Conservation (phyloP, 2,329 filamentous ascomycete species). For the Aspergillus intermedius region DNA sequence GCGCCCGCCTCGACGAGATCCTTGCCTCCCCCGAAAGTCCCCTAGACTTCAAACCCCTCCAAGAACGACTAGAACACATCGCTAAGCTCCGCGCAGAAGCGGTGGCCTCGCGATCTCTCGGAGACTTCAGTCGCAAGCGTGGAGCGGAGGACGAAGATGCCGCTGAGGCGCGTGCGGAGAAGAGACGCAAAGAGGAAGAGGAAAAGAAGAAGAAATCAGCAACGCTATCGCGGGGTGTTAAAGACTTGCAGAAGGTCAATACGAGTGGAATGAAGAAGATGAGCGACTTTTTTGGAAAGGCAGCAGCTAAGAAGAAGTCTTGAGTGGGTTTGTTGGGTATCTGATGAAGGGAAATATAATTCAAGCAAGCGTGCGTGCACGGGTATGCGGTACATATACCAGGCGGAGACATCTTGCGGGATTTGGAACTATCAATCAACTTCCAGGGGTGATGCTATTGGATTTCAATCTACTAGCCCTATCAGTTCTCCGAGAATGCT, state of each 20-base stretch:
- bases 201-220: slow-evolving; percentile 81
- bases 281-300: slow-evolving; percentile 84
- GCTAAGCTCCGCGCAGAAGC: slow-evolving; percentile 65
- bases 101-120: slow-evolving; percentile 56
- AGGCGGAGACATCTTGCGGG: too few relatives aligned
- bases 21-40: slow-evolving; percentile 35
- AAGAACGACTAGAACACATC: slow-evolving; percentile 62
- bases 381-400: too few relatives aligned
- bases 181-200: slow-evolving; percentile 79
- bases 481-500: too few relatives aligned
- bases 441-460: not conserved
- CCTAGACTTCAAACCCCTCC: slow-evolving; percentile 64
- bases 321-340: slow-evolving; percentile 9
- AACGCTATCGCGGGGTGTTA: slow-evolving; percentile 66
- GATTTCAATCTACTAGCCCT: too few relatives aligned
- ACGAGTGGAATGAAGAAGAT: slow-evolving; percentile 94
- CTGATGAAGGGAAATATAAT: too few relatives aligned
- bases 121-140: slow-evolving; percentile 40
- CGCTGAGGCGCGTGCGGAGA: slow-evolving; percentile 57
- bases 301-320: slow-evolving; percentile 29
- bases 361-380: too few relatives aligned
- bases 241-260: slow-evolving; percentile 81
- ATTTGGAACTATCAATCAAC: not conserved
- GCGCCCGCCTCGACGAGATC: slow-evolving; percentile 30
- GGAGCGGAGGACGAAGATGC: slow-evolving; percentile 37